Conservation (phyloP, 2,329 filamentous ascomycete genomes). For the Aspergillus sp. region DNA sequence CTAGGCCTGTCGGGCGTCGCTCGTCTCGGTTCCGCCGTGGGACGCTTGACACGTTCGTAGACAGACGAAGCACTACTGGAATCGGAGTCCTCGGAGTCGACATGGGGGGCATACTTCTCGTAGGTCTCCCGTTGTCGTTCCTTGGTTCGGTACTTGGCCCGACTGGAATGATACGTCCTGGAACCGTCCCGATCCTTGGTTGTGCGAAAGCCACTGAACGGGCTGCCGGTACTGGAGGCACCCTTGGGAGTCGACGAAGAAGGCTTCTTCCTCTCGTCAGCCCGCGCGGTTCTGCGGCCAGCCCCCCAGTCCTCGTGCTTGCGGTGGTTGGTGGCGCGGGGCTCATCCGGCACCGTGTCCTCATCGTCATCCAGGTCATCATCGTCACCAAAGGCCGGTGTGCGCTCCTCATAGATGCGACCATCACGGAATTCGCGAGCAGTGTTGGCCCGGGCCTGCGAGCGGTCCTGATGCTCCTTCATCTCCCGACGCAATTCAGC, state of each 20-base stretch:
- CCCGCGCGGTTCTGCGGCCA: constrained; percentile 11
- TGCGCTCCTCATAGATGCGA: constrained; percentile 37
- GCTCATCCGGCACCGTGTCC: constrained; percentile 23
- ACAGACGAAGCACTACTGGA: constrained; percentile 16
- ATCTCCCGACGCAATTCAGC: constrained; percentile 55
- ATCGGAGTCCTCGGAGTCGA: constrained; percentile 29
- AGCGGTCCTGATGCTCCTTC: constrained; percentile 26
- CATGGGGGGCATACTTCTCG: constrained; percentile 30
- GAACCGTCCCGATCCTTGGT: constrained; percentile 28
- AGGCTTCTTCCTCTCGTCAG: constrained; percentile 32
- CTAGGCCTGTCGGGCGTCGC: constrained; percentile 14
- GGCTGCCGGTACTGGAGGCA: constrained; percentile 10
- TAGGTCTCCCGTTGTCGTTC: constrained; percentile 35
- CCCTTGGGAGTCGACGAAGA: constrained; percentile 5
- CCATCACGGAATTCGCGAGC: constrained; percentile 35
- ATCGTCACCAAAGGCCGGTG: constrained; percentile 18
- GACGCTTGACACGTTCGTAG: constrained; percentile 8
- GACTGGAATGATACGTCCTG: constrained; percentile 26
- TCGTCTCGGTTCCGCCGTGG: constrained; percentile 13
- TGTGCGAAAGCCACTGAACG: constrained; percentile 17
- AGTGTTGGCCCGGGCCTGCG: constrained; percentile 12
- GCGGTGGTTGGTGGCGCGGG: constrained; percentile 14
- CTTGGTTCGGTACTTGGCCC: constrained; percentile 34
- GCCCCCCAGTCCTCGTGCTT: constrained; percentile 30
- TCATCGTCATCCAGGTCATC: constrained; percentile 34